Percentiles rank a stretch among this genome's conserved stretches.
phyloP scores from a whole-genome alignment of 2,329 filamentous ascomycete genomes.

The Xylaria sp. region DNA sequence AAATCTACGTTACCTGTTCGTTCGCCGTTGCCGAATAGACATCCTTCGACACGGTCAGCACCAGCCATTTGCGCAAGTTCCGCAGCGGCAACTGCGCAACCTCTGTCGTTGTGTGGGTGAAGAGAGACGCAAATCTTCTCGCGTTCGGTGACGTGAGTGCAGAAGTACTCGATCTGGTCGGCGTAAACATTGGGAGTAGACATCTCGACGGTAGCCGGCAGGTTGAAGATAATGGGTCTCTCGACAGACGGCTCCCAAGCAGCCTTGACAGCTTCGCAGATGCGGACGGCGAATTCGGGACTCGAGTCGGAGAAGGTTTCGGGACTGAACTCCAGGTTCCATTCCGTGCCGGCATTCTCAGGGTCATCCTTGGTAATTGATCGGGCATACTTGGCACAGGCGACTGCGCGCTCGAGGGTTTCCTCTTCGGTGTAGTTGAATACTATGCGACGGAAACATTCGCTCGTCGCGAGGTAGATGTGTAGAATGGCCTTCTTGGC shows the following conservation, averaged over 20 bases:
- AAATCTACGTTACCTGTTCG: constrained; percentile 93
- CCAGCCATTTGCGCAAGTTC: constrained; percentile 96
- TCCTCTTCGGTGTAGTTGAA: constrained; percentile 84
- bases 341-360: constrained; percentile 52
- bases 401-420: constrained; percentile 73
- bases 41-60: constrained; percentile 89
- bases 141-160: constrained; percentile 73
- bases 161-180: constrained; percentile 95
- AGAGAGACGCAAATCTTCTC: constrained; percentile 85
- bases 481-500: constrained; percentile 92
- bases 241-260: constrained; percentile 81
- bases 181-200: constrained; percentile 92
- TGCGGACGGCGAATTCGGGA: constrained; percentile 72
- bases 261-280: constrained; percentile 89
- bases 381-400: constrained; percentile 79
- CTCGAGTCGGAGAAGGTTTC: constrained; percentile 88
- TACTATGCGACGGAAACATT: constrained; percentile 87
- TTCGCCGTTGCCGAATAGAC: constrained; percentile 91
- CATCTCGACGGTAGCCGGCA: constrained; percentile 94
- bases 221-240: constrained; percentile 89
- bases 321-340: constrained; percentile 78
- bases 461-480: constrained; percentile 92
- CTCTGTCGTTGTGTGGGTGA: constrained; percentile 92
- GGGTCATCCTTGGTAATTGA: constrained; percentile 82
- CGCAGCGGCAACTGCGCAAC: constrained; percentile 81